Conservation (phyloP, 768 basidiomycete genomes). For the Sarcodon sp. region DNA sequence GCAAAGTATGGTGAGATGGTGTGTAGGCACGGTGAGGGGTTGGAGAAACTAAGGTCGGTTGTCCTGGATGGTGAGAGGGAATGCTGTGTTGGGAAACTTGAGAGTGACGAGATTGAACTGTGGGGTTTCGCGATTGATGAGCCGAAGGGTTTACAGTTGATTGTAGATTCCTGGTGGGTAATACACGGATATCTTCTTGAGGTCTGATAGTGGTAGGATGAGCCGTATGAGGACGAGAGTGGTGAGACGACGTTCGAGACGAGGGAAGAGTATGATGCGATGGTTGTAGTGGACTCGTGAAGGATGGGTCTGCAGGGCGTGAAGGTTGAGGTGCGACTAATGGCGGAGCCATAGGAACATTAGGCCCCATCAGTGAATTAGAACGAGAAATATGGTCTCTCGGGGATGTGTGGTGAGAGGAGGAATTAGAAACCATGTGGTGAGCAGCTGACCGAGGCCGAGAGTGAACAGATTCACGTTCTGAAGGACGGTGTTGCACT, state of each 20-base stretch:
- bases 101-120: conserved; percentile 5
- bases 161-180: neutral
- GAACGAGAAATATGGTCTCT: neutral
- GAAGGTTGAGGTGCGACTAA: neutral
- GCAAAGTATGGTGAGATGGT: conserved; percentile 10
- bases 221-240: conserved; percentile 1
- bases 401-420: conserved; percentile 6
- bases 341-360: neutral
- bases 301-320: neutral
- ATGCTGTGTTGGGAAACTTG: conserved; percentile 8
- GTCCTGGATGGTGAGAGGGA: conserved; percentile 13
- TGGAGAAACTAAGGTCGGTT: conserved; percentile 19
- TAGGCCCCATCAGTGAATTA: neutral
- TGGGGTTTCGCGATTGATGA: conserved; percentile 7
- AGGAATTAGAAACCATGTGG: conserved; percentile 7
- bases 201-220: conserved; percentile 1
- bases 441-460: conserved; percentile 4
- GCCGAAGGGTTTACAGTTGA: conserved; percentile 5
- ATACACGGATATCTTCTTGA: neutral
- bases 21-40: conserved; percentile 16
- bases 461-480: neutral
- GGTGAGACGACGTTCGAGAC: neutral
- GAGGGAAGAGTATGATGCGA: neutral
- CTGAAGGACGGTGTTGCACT: conserved; percentile 3
- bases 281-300: neutral